phyloP scores from a whole-genome alignment of 768 basidiomycete genomes.

The Phylloporus arenicola region DNA sequence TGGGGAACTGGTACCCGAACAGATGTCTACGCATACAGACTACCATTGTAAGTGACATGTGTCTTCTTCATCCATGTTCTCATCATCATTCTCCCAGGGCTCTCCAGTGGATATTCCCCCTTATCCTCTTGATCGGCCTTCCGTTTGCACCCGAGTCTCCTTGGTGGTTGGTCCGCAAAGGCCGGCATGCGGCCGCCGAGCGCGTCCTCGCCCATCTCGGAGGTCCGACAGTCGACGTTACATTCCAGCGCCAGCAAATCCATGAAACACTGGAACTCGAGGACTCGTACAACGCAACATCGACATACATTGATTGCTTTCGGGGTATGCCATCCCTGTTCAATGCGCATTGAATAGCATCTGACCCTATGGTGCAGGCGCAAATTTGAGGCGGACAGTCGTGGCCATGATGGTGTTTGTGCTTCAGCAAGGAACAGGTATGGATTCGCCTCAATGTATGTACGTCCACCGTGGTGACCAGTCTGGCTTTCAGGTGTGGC shows the following conservation, averaged over 20 bases:
- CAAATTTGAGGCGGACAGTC: slow-evolving; percentile 16
- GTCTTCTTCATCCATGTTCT: not conserved
- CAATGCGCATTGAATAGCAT: no score
- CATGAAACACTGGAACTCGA: slow-evolving; percentile 30
- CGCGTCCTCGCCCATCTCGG: no score
- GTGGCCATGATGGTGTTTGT: slow-evolving; percentile 30
- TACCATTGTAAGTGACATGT: slow-evolving; percentile 22
- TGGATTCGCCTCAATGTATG: not conserved
- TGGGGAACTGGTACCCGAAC: slow-evolving; percentile 19
- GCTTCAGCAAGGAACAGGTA: slow-evolving; percentile 24
- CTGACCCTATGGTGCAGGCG: not conserved
- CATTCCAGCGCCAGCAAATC: no score
- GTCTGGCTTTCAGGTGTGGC: slow-evolving; percentile 15
- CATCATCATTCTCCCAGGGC: slow-evolving; percentile 8
- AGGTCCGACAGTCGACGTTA: no score
- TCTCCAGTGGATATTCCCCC: slow-evolving; percentile 32
- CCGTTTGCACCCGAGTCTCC: slow-evolving; percentile 29
- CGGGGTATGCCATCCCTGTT: slow-evolving; percentile 13
- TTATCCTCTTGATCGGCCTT: slow-evolving; percentile 28
- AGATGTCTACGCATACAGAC: slow-evolving; percentile 20
- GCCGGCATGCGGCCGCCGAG: slow-evolving; percentile 21
- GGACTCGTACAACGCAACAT: slow-evolving; percentile 21
- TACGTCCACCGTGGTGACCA: not conserved
- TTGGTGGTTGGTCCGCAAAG: slow-evolving; percentile 22
- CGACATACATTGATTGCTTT: slow-evolving; percentile 31